These are phyloP conservation scores for Solanum pinnatisectum DNA, from an alignment of 257 asterid species.

Conservation along the genomic window DNA sequence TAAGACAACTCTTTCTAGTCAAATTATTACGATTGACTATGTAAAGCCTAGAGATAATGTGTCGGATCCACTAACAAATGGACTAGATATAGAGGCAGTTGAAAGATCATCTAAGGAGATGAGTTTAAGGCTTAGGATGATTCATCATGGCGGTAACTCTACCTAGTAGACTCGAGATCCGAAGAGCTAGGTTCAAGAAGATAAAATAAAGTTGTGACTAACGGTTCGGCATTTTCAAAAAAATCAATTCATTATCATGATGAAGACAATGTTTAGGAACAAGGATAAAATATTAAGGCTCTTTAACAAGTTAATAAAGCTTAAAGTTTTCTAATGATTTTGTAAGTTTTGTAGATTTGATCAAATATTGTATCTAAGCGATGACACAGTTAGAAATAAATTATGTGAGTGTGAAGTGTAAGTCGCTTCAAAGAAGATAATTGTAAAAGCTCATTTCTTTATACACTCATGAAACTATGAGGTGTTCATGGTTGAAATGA, in stretches of 20 bases:
- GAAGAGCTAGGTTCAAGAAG: not conserved
- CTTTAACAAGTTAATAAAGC: not conserved
- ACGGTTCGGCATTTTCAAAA: too few relatives aligned
- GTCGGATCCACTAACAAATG: not conserved
- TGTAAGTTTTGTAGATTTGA: not conserved
- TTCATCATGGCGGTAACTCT: not conserved
- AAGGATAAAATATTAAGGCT: not conserved
- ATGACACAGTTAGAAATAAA: not conserved
- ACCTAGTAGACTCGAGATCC: not conserved
- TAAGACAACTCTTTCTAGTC: not conserved
- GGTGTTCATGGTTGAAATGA: not conserved
- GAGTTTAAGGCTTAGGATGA: not conserved
- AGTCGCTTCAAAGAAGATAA: not conserved
- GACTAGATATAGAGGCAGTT: not conserved
- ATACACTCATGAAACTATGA: not conserved
- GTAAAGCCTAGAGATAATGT: not conserved
- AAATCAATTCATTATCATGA: not conserved
- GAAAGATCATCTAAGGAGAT: not conserved
- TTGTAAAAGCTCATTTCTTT: not conserved
- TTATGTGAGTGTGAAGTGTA: not conserved
- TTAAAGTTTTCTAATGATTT: too few relatives aligned
- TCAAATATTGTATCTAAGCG: not conserved
- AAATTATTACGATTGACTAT: not conserved
- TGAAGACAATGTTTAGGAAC: not conserved
- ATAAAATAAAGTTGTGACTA: too few relatives aligned